Evolutionary conservation across 345 rosid species (phyloP).

Genomic region (Atalantia buxifolia): DNA sequence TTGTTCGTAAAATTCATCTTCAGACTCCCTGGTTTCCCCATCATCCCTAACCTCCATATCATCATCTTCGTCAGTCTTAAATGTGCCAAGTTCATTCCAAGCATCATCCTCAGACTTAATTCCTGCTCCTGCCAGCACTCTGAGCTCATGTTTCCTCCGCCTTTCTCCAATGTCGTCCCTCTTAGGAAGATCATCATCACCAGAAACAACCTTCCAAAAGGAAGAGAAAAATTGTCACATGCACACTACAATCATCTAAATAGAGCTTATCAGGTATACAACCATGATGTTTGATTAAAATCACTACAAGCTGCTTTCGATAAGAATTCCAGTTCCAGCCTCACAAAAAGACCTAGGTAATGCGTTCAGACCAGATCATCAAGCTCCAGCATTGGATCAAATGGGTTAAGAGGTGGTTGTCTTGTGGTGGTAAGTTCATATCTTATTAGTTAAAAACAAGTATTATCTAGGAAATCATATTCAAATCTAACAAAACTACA

Average conservation of each 20-base stretch:
- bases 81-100: slow-evolving; percentile 26
- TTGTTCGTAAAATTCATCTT: slow-evolving; percentile 69
- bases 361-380: neutral
- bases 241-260: neutral
- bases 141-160: slow-evolving; percentile 80
- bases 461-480: too few species aligned
- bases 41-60: slow-evolving; percentile 13
- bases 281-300: neutral
- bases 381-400: neutral
- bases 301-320: neutral
- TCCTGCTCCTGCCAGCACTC: slow-evolving; percentile 81
- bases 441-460: neutral
- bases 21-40: slow-evolving; percentile 34
- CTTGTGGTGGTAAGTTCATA: neutral
- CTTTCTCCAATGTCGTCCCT: slow-evolving; percentile 97
- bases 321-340: neutral
- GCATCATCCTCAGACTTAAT: slow-evolving; percentile 57
- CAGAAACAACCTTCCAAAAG: slow-evolving; percentile 56
- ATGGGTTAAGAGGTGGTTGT: neutral
- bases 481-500: neutral
- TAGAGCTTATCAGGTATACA: neutral
- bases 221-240: neutral
- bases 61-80: slow-evolving; percentile 27
- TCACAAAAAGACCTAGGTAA: neutral
- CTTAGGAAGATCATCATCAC: slow-evolving; percentile 85